These are phyloP conservation scores for Colletotrichum incanum DNA, from an alignment of 2,329 filamentous ascomycete genomes.

Conservation along the genomic window DNA sequence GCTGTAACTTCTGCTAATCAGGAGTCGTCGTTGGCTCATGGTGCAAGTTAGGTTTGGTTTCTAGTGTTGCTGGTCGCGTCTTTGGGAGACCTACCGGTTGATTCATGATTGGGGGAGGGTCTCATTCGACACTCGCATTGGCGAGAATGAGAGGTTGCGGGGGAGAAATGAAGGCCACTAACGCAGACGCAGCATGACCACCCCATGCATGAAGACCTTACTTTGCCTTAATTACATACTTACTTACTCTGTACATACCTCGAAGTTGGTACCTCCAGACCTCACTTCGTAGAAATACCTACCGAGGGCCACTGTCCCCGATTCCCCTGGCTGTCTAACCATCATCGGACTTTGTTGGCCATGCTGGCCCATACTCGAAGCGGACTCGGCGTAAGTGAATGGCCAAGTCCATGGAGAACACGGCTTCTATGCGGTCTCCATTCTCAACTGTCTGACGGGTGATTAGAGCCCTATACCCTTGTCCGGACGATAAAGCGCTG, in stretches of 20 bases:
- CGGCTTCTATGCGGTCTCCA: background rate
- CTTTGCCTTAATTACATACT: slow-evolving; percentile 13
- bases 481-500: background rate
- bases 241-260: background rate
- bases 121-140: slow-evolving; percentile 11
- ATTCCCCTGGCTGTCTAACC: background rate
- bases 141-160: slow-evolving; percentile 2
- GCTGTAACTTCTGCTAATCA: slow-evolving; percentile 47
- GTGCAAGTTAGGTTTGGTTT: slow-evolving; percentile 6
- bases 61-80: slow-evolving; percentile 23
- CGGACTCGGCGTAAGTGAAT: background rate
- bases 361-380: background rate
- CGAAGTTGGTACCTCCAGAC: background rate
- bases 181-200: slow-evolving; percentile 19
- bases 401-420: background rate
- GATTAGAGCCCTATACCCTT: background rate
- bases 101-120: slow-evolving; percentile 5
- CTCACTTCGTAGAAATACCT: background rate
- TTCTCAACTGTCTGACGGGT: background rate
- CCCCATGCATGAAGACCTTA: slow-evolving; percentile 36
- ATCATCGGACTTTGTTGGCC: background rate
- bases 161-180: slow-evolving; percentile 19
- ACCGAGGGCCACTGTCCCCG: background rate
- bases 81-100: slow-evolving; percentile 8
- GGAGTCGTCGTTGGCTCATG: slow-evolving; percentile 32